Base-by-base conservation (phyloP, 176 grass and related monocot species). In the Zea luxurians region DNA sequence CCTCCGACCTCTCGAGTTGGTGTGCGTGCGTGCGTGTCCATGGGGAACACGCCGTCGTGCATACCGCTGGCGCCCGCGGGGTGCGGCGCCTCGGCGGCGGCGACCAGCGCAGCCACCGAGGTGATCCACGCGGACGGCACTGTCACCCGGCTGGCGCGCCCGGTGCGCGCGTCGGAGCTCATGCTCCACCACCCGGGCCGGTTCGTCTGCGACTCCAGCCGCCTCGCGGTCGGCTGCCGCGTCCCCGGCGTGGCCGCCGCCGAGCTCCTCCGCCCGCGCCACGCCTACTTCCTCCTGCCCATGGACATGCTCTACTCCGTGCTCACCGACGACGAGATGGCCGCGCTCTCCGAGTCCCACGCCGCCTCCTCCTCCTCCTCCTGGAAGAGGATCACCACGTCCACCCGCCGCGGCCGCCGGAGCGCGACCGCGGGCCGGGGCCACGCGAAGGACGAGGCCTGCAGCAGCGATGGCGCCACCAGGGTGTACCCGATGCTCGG, bases 251-350 rank as follows among this genome's bases (percentile, higher is more conserved):
- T 98, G 2, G 68, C 59, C 0, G 87, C 85, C 2, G 92, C 94
- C 61, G 88, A 90, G 82, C 40, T 84, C 77, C 96, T 98, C 75
- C 48, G 83, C 54, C 83, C 87, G 46, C 81, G 61, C 53, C 89
- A 64, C 35, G 65, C 87, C 0, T 98, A 98, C 89, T 95, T 94
- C 78, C 88, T 98, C 9, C 92, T 98, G 10, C 96, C 92, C 17
- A 82, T 94, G 79, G 96, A 94, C 89, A 94, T 98, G 85, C 83
- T 98, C 57, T 98, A 94, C 85, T 98, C 96, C 61, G 92, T 98
- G 61, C 96, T 98, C 83, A 98, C 96, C 21, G 78, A 90, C 54
- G 96, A 95, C 27, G 27, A 98, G 87, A 90, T 92, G 92, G 83
- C 82, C 75, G 72, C 83, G 40, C 82, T 94, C 43, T 73, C 92